phyloP scores from a whole-genome alignment of 768 basidiomycete species.

The Leccinum aurantiacum region DNA sequence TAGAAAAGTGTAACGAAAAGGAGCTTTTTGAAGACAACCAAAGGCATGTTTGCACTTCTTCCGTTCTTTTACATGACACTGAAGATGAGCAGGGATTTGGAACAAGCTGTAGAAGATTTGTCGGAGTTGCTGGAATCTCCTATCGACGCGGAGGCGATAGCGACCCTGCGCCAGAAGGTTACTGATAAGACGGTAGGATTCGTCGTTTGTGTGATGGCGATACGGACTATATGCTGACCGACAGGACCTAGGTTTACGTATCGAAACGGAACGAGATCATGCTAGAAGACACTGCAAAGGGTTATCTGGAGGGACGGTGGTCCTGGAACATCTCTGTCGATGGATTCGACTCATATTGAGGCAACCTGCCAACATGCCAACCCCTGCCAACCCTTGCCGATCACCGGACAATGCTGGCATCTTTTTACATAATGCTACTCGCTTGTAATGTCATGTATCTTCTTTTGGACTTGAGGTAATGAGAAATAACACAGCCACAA shows the following conservation, averaged over 20 bases:
- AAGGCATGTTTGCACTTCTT: constrained; percentile 46
- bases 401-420: not conserved
- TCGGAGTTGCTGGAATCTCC: constrained; percentile 92
- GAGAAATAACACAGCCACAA: not conserved
- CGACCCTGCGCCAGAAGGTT: constrained; percentile 82
- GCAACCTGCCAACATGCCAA: not conserved
- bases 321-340: constrained; percentile 73
- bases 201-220: not conserved
- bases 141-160: constrained; percentile 82
- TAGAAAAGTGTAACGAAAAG: constrained; percentile 88
- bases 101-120: constrained; percentile 92
- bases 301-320: constrained; percentile 86
- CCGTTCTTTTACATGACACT: not conserved
- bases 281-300: constrained; percentile 89
- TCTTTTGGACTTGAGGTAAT: not conserved
- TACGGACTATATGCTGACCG: not conserved
- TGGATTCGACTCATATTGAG: constrained; percentile 56
- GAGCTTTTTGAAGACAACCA: constrained; percentile 98
- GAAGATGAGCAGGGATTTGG: constrained; percentile 66
- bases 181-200: constrained; percentile 87
- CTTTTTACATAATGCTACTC: not conserved
- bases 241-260: constrained; percentile 70
- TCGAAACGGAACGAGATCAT: constrained; percentile 95
- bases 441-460: constrained; percentile 17
- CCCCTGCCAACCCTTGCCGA: not conserved